Evolutionary conservation across 805 yeast genomes (phyloP).

Genomic region (Starmerella tilneyi): DNA sequence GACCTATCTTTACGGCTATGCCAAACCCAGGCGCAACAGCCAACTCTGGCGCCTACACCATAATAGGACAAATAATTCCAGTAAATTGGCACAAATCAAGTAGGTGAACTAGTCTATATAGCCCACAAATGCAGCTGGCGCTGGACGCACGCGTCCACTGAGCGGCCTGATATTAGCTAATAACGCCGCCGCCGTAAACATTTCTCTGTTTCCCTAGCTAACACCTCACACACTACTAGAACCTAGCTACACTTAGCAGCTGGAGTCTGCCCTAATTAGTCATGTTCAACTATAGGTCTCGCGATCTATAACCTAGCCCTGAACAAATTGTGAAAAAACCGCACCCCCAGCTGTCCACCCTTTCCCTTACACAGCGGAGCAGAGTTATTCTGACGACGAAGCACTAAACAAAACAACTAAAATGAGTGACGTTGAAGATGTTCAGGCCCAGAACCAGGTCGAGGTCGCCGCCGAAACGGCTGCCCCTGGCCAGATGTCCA

Average conservation of each 20-base stretch:
- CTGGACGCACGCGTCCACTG: too few relatives aligned
- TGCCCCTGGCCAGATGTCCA: slow-evolving; percentile 78
- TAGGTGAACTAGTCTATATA: too few relatives aligned
- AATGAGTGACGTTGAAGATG: slow-evolving; percentile 91
- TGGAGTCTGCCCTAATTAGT: background rate
- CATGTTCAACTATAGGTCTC: background rate
- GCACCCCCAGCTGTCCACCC: background rate
- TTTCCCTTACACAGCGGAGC: slow-evolving; percentile 24
- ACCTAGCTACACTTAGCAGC: background rate
- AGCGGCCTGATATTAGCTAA: too few relatives aligned
- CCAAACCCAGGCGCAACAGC: too few relatives aligned
- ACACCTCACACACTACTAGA: background rate
- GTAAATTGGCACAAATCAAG: too few relatives aligned
- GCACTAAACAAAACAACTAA: slow-evolving; percentile 17
- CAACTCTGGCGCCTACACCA: too few relatives aligned
- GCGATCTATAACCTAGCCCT: background rate
- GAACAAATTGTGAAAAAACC: slow-evolving; percentile 12
- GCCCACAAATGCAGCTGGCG: too few relatives aligned
- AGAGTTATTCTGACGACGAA: slow-evolving; percentile 29
- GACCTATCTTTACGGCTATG: too few relatives aligned
- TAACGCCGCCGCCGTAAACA: too few relatives aligned
- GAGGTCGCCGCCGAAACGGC: slow-evolving; percentile 63
- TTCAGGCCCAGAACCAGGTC: slow-evolving; percentile 42
- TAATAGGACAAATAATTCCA: too few relatives aligned
- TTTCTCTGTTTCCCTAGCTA: too few relatives aligned